Evolutionary conservation across 2,329 filamentous ascomycete species (phyloP).

Genomic region (Magnaporthiopsis incrustans): DNA sequence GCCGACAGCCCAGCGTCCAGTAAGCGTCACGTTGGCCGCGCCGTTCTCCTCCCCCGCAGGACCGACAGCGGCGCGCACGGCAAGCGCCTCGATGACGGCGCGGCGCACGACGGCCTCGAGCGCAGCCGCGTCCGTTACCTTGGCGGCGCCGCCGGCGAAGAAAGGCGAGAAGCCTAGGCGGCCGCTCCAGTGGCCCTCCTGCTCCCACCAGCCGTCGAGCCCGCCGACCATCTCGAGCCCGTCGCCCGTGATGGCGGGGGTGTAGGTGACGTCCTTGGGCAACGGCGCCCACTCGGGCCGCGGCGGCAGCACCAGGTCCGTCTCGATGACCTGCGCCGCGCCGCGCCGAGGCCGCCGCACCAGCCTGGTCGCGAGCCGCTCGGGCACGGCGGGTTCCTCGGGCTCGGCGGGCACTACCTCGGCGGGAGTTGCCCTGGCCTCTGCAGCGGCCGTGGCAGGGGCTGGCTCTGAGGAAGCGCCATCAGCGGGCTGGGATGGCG

Average conservation of each 20-base stretch:
- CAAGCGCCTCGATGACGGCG: slow-evolving; percentile 44
- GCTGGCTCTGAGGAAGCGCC: background rate
- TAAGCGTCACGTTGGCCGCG: slow-evolving; percentile 16
- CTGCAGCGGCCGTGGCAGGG: background rate
- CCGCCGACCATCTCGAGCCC: slow-evolving; percentile 40
- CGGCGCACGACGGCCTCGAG: slow-evolving; percentile 41
- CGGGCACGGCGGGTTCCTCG: background rate
- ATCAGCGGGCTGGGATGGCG: background rate
- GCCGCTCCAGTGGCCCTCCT: slow-evolving; percentile 41
- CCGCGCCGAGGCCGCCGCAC: background rate
- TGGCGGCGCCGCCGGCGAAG: slow-evolving; percentile 18
- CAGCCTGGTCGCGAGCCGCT: no score
- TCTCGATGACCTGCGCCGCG: slow-evolving; percentile 10
- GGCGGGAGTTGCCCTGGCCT: background rate
- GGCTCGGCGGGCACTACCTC: background rate
- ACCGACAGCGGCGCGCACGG: slow-evolving; percentile 27
- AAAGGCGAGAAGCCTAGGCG: slow-evolving; percentile 31
- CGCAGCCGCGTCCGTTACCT: slow-evolving; percentile 33
- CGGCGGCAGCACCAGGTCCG: slow-evolving; percentile 19
- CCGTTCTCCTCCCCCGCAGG: slow-evolving; percentile 2
- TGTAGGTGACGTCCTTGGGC: slow-evolving; percentile 31
- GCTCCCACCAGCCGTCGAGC: slow-evolving; percentile 45
- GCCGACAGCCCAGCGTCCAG: slow-evolving; percentile 21
- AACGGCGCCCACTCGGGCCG: slow-evolving; percentile 19
- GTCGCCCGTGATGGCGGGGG: slow-evolving; percentile 35